A percentile compares a stretch with the other conserved stretches of the same genome.
Conservation (phyloP, 495 filamentous ascomycete genomes). For the Jackrogersella multiformis region DNA sequence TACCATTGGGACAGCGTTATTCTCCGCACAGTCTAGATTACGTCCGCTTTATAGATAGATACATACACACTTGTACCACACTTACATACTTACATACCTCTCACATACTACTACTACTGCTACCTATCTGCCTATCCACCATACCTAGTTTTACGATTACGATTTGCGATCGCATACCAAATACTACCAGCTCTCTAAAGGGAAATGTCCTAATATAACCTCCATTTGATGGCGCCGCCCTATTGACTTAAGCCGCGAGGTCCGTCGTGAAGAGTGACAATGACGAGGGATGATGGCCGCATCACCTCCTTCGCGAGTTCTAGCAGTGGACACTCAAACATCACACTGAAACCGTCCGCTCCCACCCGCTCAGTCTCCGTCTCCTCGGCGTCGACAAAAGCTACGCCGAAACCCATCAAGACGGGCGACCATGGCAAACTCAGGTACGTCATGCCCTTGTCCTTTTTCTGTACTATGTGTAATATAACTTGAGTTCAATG, state of each 20-base stretch:
- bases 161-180: slow-evolving; percentile 1
- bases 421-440: slow-evolving; percentile 60
- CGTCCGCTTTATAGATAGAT: slow-evolving; percentile 16
- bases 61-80: slow-evolving; percentile 13
- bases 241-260: slow-evolving; percentile 44
- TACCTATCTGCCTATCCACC: slow-evolving; percentile 1
- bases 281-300: slow-evolving; percentile 69
- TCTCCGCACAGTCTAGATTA: slow-evolving; percentile 24
- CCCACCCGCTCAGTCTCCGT: slow-evolving; percentile 62
- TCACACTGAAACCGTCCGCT: slow-evolving; percentile 64
- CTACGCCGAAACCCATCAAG: slow-evolving; percentile 65
- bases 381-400: slow-evolving; percentile 53
- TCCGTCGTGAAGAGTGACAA: slow-evolving; percentile 54
- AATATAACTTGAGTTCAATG: slow-evolving; percentile 5
- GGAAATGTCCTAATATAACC: slow-evolving; percentile 34
- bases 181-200: slow-evolving; percentile 18
- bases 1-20: background rate
- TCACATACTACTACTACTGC: background rate
- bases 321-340: slow-evolving; percentile 66
- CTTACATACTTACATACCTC: slow-evolving; percentile 12
- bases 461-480: slow-evolving; percentile 25
- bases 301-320: slow-evolving; percentile 72
- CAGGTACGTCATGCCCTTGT: slow-evolving; percentile 50
- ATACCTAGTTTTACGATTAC: background rate
- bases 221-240: slow-evolving; percentile 43